These are phyloP conservation scores for Pleurotus sapidus DNA, from an alignment of 768 basidiomycete species.

Conservation along the genomic window DNA sequence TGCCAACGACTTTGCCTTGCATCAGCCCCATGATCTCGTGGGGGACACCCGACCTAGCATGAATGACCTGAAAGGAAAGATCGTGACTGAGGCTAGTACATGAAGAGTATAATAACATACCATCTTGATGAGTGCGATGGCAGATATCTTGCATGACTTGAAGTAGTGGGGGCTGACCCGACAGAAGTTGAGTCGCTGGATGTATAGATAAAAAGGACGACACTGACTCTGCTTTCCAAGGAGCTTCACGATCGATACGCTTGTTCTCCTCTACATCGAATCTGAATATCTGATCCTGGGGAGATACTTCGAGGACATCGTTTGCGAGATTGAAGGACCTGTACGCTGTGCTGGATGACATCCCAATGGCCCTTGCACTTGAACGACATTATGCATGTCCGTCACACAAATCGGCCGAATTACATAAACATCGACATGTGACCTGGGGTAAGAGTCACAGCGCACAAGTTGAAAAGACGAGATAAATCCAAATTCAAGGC, in stretches of 20 bases:
- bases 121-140: slow-evolving; percentile 95
- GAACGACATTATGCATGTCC: no score
- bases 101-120: slow-evolving; percentile 29
- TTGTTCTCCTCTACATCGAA: slow-evolving; percentile 70
- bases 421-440: no score
- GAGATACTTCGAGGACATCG: slow-evolving; percentile 64
- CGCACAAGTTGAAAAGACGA: no score
- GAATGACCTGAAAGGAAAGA: slow-evolving; percentile 71
- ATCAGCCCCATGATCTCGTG: slow-evolving; percentile 99
- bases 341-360: slow-evolving; percentile 53
- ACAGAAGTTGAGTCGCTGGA: no score
- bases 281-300: slow-evolving; percentile 78
- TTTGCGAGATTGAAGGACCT: slow-evolving; percentile 74
- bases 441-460: no score
- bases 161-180: slow-evolving; percentile 68
- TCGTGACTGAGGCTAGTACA: slow-evolving; percentile 1
- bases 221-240: slow-evolving; percentile 88
- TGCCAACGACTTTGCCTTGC: slow-evolving; percentile 91
- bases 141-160: slow-evolving; percentile 92
- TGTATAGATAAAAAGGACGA: neutral
- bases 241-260: slow-evolving; percentile 62
- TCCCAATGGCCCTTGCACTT: no score
- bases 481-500: neutral
- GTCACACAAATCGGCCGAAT: no score
- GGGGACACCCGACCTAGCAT: slow-evolving; percentile 94